These are phyloP conservation scores for Amanita brunnescens DNA, from an alignment of 768 basidiomycete species.

Conservation along the genomic window DNA sequence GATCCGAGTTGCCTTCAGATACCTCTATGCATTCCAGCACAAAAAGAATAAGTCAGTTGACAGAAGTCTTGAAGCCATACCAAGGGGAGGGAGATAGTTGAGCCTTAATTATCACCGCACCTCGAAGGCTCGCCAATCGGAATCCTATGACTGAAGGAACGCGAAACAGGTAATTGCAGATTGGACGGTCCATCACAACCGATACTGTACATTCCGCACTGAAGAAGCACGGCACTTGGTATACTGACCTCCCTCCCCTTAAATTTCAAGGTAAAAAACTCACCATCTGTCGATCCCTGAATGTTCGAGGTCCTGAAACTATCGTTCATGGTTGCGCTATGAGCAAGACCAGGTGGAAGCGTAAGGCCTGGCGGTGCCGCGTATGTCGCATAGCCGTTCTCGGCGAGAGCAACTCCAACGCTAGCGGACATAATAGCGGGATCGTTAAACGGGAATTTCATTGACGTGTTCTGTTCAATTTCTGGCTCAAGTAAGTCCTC, in stretches of 20 bases:
- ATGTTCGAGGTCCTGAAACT: constrained; percentile 15
- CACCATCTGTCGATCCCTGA: constrained; percentile 49
- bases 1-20: constrained; percentile 16
- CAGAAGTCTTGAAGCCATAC: constrained; percentile 37
- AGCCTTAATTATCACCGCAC: constrained; percentile 21
- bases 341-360: constrained; percentile 27
- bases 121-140: constrained; percentile 26
- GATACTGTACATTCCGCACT: constrained; percentile 78
- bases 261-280: constrained; percentile 44
- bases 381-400: constrained; percentile 24
- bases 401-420: constrained; percentile 34
- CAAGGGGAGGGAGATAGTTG: constrained; percentile 37
- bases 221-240: constrained; percentile 84
- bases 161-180: constrained; percentile 24
- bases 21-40: constrained; percentile 14
- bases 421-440: constrained; percentile 78
- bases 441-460: constrained; percentile 51
- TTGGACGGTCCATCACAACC: constrained; percentile 48
- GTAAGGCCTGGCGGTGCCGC: constrained; percentile 66
- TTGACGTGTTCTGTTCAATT: constrained; percentile 7
- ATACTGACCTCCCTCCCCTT: constrained; percentile 83
- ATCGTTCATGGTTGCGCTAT: constrained; percentile 15
- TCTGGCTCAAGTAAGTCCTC: not conserved
- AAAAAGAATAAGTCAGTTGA: constrained; percentile 26
- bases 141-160: constrained; percentile 27